phyloP scores from a whole-genome alignment of 345 rosid species.

The Odontarrhena argentea region DNA sequence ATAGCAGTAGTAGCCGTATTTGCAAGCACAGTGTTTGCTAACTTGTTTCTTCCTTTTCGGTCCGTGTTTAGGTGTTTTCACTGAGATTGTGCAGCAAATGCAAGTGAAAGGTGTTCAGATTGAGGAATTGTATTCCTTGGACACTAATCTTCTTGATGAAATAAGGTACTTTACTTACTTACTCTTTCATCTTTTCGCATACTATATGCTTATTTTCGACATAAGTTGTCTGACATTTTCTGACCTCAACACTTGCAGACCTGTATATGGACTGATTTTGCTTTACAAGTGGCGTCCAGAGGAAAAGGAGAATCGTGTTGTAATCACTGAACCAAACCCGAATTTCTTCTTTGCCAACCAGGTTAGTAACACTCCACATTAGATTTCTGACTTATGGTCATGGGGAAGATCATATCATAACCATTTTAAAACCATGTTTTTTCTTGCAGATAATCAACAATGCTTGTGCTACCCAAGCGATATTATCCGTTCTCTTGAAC shows the following conservation, averaged over 20 bases:
- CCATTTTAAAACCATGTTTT: background rate
- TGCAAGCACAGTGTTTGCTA: background rate
- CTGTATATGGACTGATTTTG: conserved; percentile 43
- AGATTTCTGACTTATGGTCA: background rate
- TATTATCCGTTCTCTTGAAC: conserved; percentile 42
- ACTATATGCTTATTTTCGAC: background rate
- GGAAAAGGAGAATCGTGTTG: conserved; percentile 41
- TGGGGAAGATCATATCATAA: background rate
- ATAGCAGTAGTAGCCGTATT: background rate
- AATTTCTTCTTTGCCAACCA: conserved; percentile 46
- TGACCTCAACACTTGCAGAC: conserved; percentile 33
- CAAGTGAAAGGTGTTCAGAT: conserved; percentile 46
- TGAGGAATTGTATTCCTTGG: conserved; percentile 42
- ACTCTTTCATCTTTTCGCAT: background rate
- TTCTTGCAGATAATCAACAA: conserved; percentile 43
- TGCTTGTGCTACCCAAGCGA: conserved; percentile 42
- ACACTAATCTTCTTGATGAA: conserved; percentile 29
- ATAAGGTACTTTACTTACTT: conserved; percentile 21
- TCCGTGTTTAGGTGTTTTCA: conserved; percentile 36
- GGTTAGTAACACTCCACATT: conserved; percentile 21
- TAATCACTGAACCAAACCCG: conserved; percentile 42
- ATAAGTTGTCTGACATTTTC: background rate
- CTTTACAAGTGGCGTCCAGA: conserved; percentile 49
- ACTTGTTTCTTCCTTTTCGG: background rate
- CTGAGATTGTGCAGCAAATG: conserved; percentile 45